Percentiles rank a stretch among this genome's conserved stretches.
These are phyloP conservation scores for Phytophthora aleatoria DNA, from an alignment of 352 stramenopile genomes.

Conservation along the genomic window DNA sequence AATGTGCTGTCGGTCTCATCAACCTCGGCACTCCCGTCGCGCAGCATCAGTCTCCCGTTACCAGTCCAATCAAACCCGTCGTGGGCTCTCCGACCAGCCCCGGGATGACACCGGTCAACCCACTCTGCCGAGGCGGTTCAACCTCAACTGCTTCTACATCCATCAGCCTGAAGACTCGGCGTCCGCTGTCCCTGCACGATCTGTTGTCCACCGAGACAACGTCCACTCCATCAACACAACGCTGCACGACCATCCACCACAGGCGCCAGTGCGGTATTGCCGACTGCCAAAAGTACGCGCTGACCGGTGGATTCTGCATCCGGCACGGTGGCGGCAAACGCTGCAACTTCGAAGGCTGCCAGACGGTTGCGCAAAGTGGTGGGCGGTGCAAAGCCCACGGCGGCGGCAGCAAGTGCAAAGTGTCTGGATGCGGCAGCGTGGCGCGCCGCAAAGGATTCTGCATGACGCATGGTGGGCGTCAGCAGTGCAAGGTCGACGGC, in stretches of 20 bases:
- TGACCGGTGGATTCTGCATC: conserved; percentile 76
- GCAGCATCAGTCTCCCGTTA: conserved; percentile 10
- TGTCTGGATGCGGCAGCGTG: conserved; percentile 57
- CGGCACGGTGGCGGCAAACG: conserved; percentile 78
- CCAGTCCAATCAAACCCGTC: conserved; percentile 26
- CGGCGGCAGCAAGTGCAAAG: conserved; percentile 82
- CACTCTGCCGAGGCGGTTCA: not conserved
- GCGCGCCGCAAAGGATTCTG: conserved; percentile 74
- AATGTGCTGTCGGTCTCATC: conserved; percentile 25
- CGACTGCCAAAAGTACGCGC: conserved; percentile 67
- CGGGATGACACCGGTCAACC: conserved; percentile 26
- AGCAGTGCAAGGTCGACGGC: conserved; percentile 73
- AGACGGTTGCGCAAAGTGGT: conserved; percentile 78
- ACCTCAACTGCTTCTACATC: not conserved
- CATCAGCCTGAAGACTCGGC: conserved; percentile 40
- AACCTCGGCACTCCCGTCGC: conserved; percentile 11
- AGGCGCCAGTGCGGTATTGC: conserved; percentile 64
- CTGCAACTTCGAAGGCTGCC: conserved; percentile 58
- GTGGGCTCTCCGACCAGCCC: conserved; percentile 44
- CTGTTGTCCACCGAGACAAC: conserved; percentile 46
- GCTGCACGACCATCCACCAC: conserved; percentile 39
- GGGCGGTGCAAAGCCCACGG: conserved; percentile 85
- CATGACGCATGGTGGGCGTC: conserved; percentile 71
- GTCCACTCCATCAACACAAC: conserved; percentile 10
- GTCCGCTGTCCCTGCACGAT: conserved; percentile 56